These are phyloP conservation scores for Cladosporium halotolerans DNA, from an alignment of 2,329 filamentous ascomycete genomes.

Conservation along the genomic window DNA sequence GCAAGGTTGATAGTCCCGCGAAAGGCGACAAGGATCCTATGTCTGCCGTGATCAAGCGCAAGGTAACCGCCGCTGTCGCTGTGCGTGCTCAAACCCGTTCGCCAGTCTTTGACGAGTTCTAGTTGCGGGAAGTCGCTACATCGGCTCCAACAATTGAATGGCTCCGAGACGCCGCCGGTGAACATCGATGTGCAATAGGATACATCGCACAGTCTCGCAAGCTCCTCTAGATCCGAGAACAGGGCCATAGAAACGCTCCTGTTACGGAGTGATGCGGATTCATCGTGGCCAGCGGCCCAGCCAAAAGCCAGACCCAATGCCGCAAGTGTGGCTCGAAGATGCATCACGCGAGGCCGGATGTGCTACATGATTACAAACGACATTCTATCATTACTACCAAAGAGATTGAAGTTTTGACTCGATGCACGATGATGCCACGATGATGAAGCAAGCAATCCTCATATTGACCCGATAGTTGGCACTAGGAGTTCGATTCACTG, in stretches of 20 bases:
- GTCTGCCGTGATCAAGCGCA: conserved; percentile 67
- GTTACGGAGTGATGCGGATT: neutral
- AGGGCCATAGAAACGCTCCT: conserved; percentile 53
- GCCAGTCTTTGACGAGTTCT: conserved; percentile 76
- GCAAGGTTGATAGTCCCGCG: conserved; percentile 90
- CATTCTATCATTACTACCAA: neutral
- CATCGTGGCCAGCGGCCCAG: neutral
- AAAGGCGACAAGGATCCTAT: conserved; percentile 77
- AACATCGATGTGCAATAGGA: conserved; percentile 84
- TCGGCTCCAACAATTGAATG: conserved; percentile 78
- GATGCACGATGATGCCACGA: neutral
- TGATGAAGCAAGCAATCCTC: neutral
- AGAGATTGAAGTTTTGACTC: neutral
- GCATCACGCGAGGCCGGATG: neutral
- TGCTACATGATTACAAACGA: neutral
- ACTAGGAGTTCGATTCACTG: no score
- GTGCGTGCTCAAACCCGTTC: conserved; percentile 70
- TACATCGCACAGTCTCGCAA: conserved; percentile 85
- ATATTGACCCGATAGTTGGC: no score
- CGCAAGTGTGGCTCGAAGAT: neutral
- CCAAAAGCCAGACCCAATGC: neutral
- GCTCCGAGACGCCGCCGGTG: conserved; percentile 73
- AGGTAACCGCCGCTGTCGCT: conserved; percentile 93
- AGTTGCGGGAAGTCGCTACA: conserved; percentile 78
- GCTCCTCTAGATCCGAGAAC: conserved; percentile 79